Evolutionary conservation across 2,329 filamentous ascomycete species (phyloP), one percentile per base, ranked within the genome.

Genomic region (Aspergillus eucalypticola): DNA sequence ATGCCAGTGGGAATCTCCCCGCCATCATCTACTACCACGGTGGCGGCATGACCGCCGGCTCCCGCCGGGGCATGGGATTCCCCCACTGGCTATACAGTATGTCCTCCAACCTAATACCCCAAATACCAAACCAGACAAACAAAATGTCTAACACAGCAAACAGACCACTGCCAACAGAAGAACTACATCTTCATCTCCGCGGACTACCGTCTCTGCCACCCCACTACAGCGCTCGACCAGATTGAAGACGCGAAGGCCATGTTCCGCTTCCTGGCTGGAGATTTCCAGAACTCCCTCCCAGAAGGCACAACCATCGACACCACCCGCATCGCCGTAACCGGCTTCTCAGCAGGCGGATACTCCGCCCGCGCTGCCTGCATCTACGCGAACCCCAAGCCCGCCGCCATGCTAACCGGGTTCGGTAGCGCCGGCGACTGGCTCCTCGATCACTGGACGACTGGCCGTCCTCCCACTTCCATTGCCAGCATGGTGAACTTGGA

Each of bases 341-440:
- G 66, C 3, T 66, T 68, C 57, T 68, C 66, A 0, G 66, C 66
- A 3, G 66, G 66, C 15, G 66, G 62, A 3, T 68, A 65, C 39
- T 67, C 66, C n/a, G 66, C 66, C 6, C 66, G 66, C 21, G 65
- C 66, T 15, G 66, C 66, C 11, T 68, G 65, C 49, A 55, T 68
- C 3, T 65, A 68, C 48, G 65, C 65, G 7, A 19, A 23, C 0
- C 65, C 66, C 13, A 68, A 64, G 19, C 66, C 66, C 3, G 61
- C 64, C 0, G 65, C 56, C 1, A 42, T 68, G 1, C n/a, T 67
- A 1, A 56, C 60, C 3, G 57, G 61, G 8, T 68, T 60, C 32
- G 66, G 66, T 5, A 54, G 59, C 10, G 64, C 60, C 4, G 66
- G 66, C 15, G 55, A 68, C 44, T 50, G 61, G 53, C 60, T 67